Conservation (phyloP, 2,329 filamentous ascomycete genomes). For the Colletotrichum spaethianum region DNA sequence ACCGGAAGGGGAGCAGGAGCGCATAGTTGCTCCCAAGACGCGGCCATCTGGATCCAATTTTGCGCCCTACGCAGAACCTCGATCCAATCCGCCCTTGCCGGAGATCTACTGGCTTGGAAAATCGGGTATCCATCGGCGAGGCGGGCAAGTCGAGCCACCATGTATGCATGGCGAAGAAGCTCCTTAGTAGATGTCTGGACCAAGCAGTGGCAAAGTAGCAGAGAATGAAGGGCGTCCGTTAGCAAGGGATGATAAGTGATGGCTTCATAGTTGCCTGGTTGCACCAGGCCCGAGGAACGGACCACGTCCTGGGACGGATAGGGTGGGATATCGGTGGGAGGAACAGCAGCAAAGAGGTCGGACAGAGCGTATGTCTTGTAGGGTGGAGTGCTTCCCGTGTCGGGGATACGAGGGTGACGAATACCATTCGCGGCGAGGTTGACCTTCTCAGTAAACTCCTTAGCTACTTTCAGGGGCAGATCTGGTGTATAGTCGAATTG, state of each 20-base stretch:
- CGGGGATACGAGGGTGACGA: conserved; percentile 53
- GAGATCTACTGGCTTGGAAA: conserved; percentile 80
- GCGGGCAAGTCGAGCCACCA: conserved; percentile 81
- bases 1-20: conserved; percentile 68
- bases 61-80: conserved; percentile 78
- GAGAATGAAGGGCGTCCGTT: conserved; percentile 82
- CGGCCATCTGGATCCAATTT: conserved; percentile 77
- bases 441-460: conserved; percentile 70
- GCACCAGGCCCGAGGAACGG: conserved; percentile 50
- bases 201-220: conserved; percentile 85
- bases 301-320: conserved; percentile 69
- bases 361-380: conserved; percentile 64
- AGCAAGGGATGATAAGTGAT: conserved; percentile 87
- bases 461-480: conserved; percentile 71
- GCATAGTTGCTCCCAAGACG: conserved; percentile 81
- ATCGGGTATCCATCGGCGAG: conserved; percentile 86
- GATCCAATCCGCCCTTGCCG: conserved; percentile 84
- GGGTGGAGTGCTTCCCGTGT: conserved; percentile 42
- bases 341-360: conserved; percentile 78
- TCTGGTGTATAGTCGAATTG: conserved; percentile 85
- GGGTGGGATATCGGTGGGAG: conserved; percentile 75
- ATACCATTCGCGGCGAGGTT: conserved; percentile 67
- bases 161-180: conserved; percentile 83
- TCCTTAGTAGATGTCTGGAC: conserved; percentile 85
- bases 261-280: conserved; percentile 63